Conservation (phyloP, 1,139 yeast species). For the Suhomyces coccinellae region DNA sequence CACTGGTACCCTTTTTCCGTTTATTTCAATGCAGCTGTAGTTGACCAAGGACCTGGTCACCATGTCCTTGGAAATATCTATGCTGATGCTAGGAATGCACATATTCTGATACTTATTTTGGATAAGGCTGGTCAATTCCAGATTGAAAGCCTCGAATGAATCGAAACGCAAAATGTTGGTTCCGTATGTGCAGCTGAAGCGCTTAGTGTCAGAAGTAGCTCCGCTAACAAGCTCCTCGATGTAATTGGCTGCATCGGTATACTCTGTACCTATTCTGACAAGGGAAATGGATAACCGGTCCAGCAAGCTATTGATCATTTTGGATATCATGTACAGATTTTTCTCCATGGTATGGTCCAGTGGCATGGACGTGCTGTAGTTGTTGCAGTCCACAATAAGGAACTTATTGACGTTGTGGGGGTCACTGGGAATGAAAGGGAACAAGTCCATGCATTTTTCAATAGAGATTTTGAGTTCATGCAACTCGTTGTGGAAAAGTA, state of each 20-base stretch:
- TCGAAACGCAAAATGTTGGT: conserved; percentile 23
- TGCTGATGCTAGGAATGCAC: conserved; percentile 22
- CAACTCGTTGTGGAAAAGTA: conserved; percentile 17
- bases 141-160: conserved; percentile 20
- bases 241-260: conserved; percentile 21
- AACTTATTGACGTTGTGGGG: conserved; percentile 28
- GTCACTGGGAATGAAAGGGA: conserved; percentile 28
- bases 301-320: conserved; percentile 15
- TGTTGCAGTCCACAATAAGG: conserved; percentile 26
- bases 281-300: conserved; percentile 26
- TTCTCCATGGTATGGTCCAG: conserved; percentile 9
- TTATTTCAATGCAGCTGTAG: conserved; percentile 26
- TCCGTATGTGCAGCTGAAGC: conserved; percentile 17
- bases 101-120: conserved; percentile 18
- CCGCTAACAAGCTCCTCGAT: conserved; percentile 17
- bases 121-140: conserved; percentile 17
- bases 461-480: conserved; percentile 30
- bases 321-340: conserved; percentile 5
- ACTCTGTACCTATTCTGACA: conserved; percentile 26
- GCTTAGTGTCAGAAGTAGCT: conserved; percentile 6
- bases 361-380: conserved; percentile 14
- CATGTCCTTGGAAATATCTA: conserved; percentile 23
- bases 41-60: conserved; percentile 22
- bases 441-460: conserved; percentile 33
- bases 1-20: conserved; percentile 20